Conservation (phyloP, 2,329 filamentous ascomycete genomes). For the Aureobasidium sp. region DNA sequence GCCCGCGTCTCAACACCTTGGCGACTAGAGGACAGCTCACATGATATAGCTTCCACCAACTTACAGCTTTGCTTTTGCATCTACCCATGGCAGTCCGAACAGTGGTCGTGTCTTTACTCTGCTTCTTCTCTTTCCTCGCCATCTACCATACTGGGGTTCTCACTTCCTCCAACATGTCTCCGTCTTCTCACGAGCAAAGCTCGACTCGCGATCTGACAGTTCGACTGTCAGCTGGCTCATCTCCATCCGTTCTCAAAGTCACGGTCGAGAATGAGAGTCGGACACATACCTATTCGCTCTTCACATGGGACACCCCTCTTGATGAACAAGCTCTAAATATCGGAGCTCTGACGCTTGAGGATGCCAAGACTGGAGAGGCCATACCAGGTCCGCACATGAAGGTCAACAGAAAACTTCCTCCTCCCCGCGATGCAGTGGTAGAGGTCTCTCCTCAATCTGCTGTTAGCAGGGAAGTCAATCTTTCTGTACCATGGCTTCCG, state of each 20-base stretch:
- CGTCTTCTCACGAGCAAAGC: neutral
- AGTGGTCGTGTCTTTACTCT: neutral
- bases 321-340: conserved; percentile 32
- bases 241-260: conserved; percentile 25
- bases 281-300: conserved; percentile 29
- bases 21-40: neutral
- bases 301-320: conserved; percentile 36
- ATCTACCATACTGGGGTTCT: neutral
- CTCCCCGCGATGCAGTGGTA: conserved; percentile 29
- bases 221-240: conserved; percentile 2
- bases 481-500: conserved; percentile 33
- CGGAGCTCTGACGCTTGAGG: conserved; percentile 31
- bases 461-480: conserved; percentile 29
- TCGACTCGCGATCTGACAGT: conserved; percentile 1
- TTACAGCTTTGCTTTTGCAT: neutral
- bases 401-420: conserved; percentile 33
- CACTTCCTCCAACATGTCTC: neutral
- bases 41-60: neutral
- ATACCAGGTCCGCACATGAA: conserved; percentile 28
- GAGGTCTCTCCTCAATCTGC: conserved; percentile 30
- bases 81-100: neutral
- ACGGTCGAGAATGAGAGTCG: conserved; percentile 32
- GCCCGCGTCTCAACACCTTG: neutral
- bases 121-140: neutral
- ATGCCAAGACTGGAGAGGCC: conserved; percentile 24